Evolutionary conservation across 768 basidiomycete species (phyloP).

Genomic region (Flagelloscypha sp.): DNA sequence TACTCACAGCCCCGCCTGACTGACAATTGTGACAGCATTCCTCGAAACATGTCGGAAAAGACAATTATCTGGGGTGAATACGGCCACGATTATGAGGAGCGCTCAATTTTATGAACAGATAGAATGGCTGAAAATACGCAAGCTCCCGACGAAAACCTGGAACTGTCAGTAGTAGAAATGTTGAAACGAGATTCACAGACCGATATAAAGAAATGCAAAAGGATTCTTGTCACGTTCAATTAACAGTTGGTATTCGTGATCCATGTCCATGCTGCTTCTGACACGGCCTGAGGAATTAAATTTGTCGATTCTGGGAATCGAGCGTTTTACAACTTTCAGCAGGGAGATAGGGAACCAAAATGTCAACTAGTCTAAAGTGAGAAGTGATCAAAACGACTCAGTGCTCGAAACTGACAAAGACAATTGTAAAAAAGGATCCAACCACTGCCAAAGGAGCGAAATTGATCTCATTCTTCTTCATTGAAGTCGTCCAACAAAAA

Average conservation of each 20-base stretch:
- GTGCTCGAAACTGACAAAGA: conserved; percentile 41
- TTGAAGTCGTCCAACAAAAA: conserved; percentile 76
- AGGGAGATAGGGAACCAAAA: conserved; percentile 66
- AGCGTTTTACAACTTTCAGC: conserved; percentile 42
- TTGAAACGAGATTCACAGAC: conserved; percentile 26
- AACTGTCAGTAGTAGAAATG: conserved; percentile 4
- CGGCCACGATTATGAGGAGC: conserved; percentile 55
- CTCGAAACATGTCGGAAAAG: conserved; percentile 50
- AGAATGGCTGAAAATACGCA: conserved; percentile 57
- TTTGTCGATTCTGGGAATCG: conserved; percentile 56
- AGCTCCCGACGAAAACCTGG: conserved; percentile 63
- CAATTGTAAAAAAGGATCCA: conserved; percentile 47
- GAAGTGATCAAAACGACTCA: not conserved
- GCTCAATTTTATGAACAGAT: conserved; percentile 63
- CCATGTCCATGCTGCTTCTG: conserved; percentile 47
- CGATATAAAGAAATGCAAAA: conserved; percentile 62
- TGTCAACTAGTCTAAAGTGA: conserved; percentile 37
- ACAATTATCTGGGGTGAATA: conserved; percentile 68
- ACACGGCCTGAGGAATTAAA: conserved; percentile 66
- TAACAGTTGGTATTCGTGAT: conserved; percentile 63
- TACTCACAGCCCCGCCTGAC: conserved; percentile 55
- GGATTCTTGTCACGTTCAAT: conserved; percentile 58
- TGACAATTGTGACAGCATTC: conserved; percentile 43
- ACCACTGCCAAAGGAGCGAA: conserved; percentile 55
- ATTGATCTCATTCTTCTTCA: conserved; percentile 62